phyloP scores from a whole-genome alignment of 2,329 filamentous ascomycete species.

The Mycocentrospora acerina region DNA sequence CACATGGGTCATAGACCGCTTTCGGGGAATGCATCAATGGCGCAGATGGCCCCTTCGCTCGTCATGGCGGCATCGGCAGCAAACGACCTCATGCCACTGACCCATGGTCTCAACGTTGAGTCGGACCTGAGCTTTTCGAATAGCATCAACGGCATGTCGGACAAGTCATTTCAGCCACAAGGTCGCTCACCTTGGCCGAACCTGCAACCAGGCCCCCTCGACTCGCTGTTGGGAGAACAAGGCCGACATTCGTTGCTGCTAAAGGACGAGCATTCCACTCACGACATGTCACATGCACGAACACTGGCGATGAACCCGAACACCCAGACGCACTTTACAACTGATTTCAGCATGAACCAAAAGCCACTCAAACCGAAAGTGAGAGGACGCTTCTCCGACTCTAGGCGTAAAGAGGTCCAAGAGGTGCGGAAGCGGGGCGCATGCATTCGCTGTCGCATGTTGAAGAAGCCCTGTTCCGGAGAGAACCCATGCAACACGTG shows the following conservation, averaged over 20 bases:
- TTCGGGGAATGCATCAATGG: constrained; percentile 29
- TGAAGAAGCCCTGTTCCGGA: constrained; percentile 65
- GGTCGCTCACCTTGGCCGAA: constrained; percentile 34
- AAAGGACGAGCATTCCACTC: constrained; percentile 23
- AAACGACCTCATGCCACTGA: constrained; percentile 42
- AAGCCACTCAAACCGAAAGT: constrained; percentile 49
- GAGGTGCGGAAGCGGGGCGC: constrained; percentile 62
- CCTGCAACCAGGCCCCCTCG: constrained; percentile 31
- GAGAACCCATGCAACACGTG: constrained; percentile 62
- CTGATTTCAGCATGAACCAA: constrained; percentile 43
- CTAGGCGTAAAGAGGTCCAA: constrained; percentile 60
- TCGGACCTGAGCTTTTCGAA: constrained; percentile 34
- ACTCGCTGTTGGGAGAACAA: constrained; percentile 40
- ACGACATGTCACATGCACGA: constrained; percentile 30
- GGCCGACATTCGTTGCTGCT: constrained; percentile 26
- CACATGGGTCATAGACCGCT: constrained; percentile 36
- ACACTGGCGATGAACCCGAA: constrained; percentile 43
- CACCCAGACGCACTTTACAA: constrained; percentile 40
- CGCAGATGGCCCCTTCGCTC: constrained; percentile 40
- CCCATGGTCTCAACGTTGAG: constrained; percentile 37
- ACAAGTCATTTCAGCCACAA: constrained; percentile 38
- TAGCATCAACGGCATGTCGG: constrained; percentile 29
- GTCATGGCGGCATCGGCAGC: constrained; percentile 45
- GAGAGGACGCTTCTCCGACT: constrained; percentile 58
- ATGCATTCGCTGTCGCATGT: constrained; percentile 64